phyloP scores from a whole-genome alignment of 805 yeast species.

The Spathaspora hagerdaliae region DNA sequence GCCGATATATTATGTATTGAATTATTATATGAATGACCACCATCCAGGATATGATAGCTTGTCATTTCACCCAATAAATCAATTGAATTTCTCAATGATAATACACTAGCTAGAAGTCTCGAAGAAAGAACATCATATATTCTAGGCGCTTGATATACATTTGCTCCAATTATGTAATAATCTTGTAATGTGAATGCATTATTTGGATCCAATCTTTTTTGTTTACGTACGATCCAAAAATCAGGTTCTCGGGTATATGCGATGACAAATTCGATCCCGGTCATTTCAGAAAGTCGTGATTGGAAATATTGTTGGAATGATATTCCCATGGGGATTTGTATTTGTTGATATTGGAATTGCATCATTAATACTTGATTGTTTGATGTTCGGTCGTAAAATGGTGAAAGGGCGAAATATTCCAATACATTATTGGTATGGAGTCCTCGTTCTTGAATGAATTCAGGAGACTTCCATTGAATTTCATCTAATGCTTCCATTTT shows the following conservation, averaged over 20 bases:
- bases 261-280: slow-evolving; percentile 81
- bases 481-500: slow-evolving; percentile 59
- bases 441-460: slow-evolving; percentile 90
- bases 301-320: slow-evolving; percentile 36
- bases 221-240: slow-evolving; percentile 87
- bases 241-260: slow-evolving; percentile 81
- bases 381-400: slow-evolving; percentile 90
- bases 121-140: slow-evolving; percentile 70
- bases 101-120: slow-evolving; percentile 46
- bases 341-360: slow-evolving; percentile 82
- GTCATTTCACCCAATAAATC: slow-evolving; percentile 30
- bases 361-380: slow-evolving; percentile 92
- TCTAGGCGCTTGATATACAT: slow-evolving; percentile 85
- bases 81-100: slow-evolving; percentile 31
- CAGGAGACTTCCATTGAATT: slow-evolving; percentile 95
- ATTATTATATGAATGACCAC: slow-evolving; percentile 23
- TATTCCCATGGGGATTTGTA: slow-evolving; percentile 27
- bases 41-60: slow-evolving; percentile 28
- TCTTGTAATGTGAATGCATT: slow-evolving; percentile 60
- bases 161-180: slow-evolving; percentile 87
- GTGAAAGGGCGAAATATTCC: slow-evolving; percentile 90
- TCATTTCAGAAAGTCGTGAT: slow-evolving; percentile 67
- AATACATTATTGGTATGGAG: slow-evolving; percentile 84
- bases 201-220: slow-evolving; percentile 45
- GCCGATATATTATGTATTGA: slow-evolving; percentile 9